Evolutionary conservation across 208 protist genomes (phyloP), one percentile per base, ranked within the genome.

Genomic region (Wallacemonas sp.): DNA sequence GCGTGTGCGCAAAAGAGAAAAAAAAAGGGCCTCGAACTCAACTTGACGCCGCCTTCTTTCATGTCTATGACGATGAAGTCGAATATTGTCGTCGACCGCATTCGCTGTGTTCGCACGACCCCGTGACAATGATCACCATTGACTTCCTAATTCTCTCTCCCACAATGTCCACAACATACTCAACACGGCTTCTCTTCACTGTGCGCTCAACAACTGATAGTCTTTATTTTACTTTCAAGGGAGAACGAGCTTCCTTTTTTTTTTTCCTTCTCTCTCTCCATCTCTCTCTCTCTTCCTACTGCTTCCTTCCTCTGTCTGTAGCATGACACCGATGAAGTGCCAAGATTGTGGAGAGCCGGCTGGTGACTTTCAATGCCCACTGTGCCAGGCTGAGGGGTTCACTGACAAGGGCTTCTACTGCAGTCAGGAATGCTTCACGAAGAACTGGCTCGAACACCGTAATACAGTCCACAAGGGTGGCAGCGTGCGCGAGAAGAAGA

Each of bases 321-420:
- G 17, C 26, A 65, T 71, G 54, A 34, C 55, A 21, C 22, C 49
- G 22, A 21, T 53, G 22, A 27, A 22, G 26, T 94, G 88, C 54
- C 72, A 89, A 53, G 88, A 80, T 28, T 94, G 88, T 60, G 76
- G 66, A 27, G 58, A 74, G 30, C 3, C 61, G 28, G 79, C 81
- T 21, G 75, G 75, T 6, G 62, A 62, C 27, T 88, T 92, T 61
- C 90, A 96, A 66, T 96, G 90, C 46, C 90, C 90, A 4, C 75
- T 96, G 22, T 96, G 90, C 68, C 82, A 96, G 47, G 90, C 90
- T 0, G 80, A 93, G 62, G 67, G 41, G 0, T 59, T 49, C 42
- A 82, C 75, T 24, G 67, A 82, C 22, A 68, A 70, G 49, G 90
- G 87, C n/a, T 93, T 88, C 71, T 96, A 87, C 71, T 96, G 90